phyloP scores from a whole-genome alignment of 2,329 filamentous ascomycete species.

The Aspergillus calidoustus region DNA sequence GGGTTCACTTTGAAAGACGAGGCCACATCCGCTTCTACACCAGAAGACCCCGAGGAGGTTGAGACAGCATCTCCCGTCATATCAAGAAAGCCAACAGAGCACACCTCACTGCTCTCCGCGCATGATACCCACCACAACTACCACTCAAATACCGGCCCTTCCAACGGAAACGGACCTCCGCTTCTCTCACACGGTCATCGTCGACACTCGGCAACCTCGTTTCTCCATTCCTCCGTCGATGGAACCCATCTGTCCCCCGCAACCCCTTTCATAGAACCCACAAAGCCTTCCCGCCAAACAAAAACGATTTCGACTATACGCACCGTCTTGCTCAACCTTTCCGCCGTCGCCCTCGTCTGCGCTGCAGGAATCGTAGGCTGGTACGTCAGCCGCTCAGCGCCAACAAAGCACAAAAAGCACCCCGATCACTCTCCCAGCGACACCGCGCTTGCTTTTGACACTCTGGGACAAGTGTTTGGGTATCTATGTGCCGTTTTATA shows the following conservation, averaged over 20 bases:
- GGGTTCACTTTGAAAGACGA: slow-evolving; percentile 64
- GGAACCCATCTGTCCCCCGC: slow-evolving; percentile 76
- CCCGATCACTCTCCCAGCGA: slow-evolving; percentile 36
- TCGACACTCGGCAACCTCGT: slow-evolving; percentile 39
- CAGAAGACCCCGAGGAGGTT: slow-evolving; percentile 23
- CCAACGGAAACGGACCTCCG: not conserved
- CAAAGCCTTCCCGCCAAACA: slow-evolving; percentile 32
- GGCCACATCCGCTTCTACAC: slow-evolving; percentile 18
- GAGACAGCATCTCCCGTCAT: slow-evolving; percentile 23
- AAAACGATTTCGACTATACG: slow-evolving; percentile 46
- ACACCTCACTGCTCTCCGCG: slow-evolving; percentile 34
- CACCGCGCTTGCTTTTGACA: slow-evolving; percentile 65
- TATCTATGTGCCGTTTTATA: slow-evolving; percentile 91
- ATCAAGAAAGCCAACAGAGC: slow-evolving; percentile 33
- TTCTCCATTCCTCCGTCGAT: slow-evolving; percentile 60
- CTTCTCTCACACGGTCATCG: slow-evolving; percentile 17
- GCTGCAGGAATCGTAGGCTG: slow-evolving; percentile 83
- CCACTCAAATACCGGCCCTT: slow-evolving; percentile 15
- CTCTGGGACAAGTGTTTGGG: slow-evolving; percentile 86
- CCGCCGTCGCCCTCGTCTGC: slow-evolving; percentile 79
- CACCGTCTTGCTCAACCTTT: slow-evolving; percentile 70
- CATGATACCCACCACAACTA: slow-evolving; percentile 26
- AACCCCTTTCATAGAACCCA: slow-evolving; percentile 72
- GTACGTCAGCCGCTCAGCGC: slow-evolving; percentile 67
- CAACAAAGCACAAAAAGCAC: slow-evolving; percentile 25